Evolutionary conservation across 208 protist species (phyloP).

Genomic region (Tritrichomonas foetus): DNA sequence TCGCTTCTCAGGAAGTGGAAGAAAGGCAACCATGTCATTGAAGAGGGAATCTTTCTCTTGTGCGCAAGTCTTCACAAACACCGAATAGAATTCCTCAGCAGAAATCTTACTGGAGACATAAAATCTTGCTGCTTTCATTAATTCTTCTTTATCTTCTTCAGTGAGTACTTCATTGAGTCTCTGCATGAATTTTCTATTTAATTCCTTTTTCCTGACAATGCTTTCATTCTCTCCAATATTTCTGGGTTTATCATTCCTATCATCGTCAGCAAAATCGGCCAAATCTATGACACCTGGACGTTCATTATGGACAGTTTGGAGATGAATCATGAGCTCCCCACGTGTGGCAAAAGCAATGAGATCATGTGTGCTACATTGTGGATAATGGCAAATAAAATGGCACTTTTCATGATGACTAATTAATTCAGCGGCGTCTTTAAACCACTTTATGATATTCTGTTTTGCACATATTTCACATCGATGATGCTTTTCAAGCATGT

Average conservation of each 20-base stretch:
- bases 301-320: not conserved
- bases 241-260: not conserved
- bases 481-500: not conserved
- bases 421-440: not conserved
- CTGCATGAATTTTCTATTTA: not conserved
- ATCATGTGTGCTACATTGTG: not conserved
- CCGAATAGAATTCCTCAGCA: not conserved
- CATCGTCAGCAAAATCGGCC: not conserved
- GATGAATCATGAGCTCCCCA: not conserved
- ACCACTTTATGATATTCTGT: not conserved
- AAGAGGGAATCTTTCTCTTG: not conserved
- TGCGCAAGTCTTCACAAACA: not conserved
- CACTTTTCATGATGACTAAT: not conserved
- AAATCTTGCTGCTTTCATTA: not conserved
- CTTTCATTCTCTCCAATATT: not conserved
- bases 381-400: constrained; percentile 19
- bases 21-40: not conserved
- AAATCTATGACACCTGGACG: not conserved
- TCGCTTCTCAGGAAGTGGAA: not conserved
- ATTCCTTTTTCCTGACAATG: not conserved
- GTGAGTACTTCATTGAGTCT: not conserved
- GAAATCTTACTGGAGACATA: not conserved
- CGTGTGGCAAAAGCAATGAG: not conserved
- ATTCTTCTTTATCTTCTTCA: not conserved
- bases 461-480: not conserved